A percentile compares a stretch with the other conserved stretches of the same genome.
phyloP scores from a whole-genome alignment of 306 rosid species.

The Cercis canadensis region DNA sequence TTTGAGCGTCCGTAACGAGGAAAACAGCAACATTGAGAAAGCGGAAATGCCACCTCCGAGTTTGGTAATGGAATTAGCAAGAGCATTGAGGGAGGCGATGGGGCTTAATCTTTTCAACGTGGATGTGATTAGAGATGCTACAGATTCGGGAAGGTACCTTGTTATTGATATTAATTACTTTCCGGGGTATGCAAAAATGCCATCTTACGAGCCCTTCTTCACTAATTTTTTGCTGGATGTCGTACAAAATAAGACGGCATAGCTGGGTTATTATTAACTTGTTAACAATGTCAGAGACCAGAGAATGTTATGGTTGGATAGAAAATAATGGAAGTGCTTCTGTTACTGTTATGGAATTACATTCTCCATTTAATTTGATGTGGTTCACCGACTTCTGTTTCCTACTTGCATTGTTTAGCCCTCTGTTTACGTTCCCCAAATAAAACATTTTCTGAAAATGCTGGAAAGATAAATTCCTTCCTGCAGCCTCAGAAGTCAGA shows the following conservation, averaged over 20 bases:
- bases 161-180: slow-evolving; percentile 81
- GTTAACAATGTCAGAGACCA: no score
- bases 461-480: neutral
- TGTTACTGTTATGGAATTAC: no score
- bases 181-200: slow-evolving; percentile 73
- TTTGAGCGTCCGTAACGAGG: slow-evolving; percentile 8
- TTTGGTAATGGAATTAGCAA: slow-evolving; percentile 47
- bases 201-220: slow-evolving; percentile 51
- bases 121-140: slow-evolving; percentile 62
- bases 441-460: neutral
- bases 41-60: slow-evolving; percentile 51
- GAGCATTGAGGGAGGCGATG: slow-evolving; percentile 46
- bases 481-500: no score
- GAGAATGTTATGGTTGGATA: no score
- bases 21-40: slow-evolving; percentile 14
- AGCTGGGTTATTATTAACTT: neutral
- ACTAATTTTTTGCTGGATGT: slow-evolving; percentile 55
- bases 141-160: slow-evolving; percentile 38
- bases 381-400: no score
- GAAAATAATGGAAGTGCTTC: no score
- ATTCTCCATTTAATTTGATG: no score
- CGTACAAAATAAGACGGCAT: slow-evolving; percentile 21
- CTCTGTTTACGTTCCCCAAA: no score
- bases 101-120: slow-evolving; percentile 69
- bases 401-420: no score